Percentiles rank a stretch among this genome's conserved stretches.
Evolutionary conservation across 352 stramenopile genomes (phyloP).

Genomic region (Globisporangium barbulae): DNA sequence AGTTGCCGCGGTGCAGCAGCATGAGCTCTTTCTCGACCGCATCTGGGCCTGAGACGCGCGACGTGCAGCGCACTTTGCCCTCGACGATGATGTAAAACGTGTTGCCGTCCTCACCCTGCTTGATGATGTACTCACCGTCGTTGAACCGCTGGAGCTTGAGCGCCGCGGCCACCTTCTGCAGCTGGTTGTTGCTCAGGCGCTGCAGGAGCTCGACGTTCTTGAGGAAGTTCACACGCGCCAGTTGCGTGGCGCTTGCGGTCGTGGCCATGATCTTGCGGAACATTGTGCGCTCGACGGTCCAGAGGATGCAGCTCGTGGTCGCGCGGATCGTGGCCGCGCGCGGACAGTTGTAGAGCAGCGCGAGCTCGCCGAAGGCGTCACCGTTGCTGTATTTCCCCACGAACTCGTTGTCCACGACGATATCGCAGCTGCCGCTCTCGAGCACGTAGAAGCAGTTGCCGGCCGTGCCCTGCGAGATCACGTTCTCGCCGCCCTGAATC

Average conservation of each 20-base stretch:
- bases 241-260: conserved; percentile 67
- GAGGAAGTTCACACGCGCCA: conserved; percentile 87
- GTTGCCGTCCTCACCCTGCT: conserved; percentile 92
- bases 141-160: conserved; percentile 85
- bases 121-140: conserved; percentile 92
- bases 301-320: conserved; percentile 85
- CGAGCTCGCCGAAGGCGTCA: conserved; percentile 95
- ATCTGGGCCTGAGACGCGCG: conserved; percentile 35
- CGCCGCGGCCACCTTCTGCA: conserved; percentile 76
- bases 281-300: conserved; percentile 90
- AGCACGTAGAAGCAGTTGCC: conserved; percentile 95
- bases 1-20: conserved; percentile 74
- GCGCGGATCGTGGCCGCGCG: conserved; percentile 92
- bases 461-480: conserved; percentile 79
- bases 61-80: conserved; percentile 86
- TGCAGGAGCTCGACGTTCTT: conserved; percentile 93
- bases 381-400: conserved; percentile 77
- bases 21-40: conserved; percentile 74
- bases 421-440: conserved; percentile 85
- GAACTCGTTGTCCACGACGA: conserved; percentile 77
- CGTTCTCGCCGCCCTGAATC: conserved; percentile 51
- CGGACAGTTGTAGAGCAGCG: conserved; percentile 96
- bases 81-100: conserved; percentile 98
- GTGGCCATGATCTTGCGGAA: conserved; percentile 84
- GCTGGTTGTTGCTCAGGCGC: conserved; percentile 84